Percentiles rank a stretch among this genome's conserved stretches.
These are phyloP conservation scores for Xylariomycetidae sp. DNA, from an alignment of 2,329 filamentous ascomycete species.

Conservation along the genomic window DNA sequence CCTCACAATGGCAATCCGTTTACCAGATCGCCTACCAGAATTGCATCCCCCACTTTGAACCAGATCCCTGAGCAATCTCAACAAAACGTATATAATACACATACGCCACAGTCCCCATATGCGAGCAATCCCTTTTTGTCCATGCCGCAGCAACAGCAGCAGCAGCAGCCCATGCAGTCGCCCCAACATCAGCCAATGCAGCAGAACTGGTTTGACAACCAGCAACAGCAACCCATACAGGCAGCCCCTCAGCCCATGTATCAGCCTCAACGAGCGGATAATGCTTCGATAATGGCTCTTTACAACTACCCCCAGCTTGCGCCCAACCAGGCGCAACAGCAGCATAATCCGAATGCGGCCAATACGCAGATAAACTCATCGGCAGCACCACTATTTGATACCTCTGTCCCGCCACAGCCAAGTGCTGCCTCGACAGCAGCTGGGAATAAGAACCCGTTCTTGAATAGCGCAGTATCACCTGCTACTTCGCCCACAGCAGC, in stretches of 20 bases:
- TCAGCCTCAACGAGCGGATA: slow-evolving; percentile 54
- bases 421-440: slow-evolving; percentile 31
- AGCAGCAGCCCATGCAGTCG: slow-evolving; percentile 22
- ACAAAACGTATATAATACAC: slow-evolving; percentile 28
- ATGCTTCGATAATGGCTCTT: slow-evolving; percentile 70
- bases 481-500: slow-evolving; percentile 7
- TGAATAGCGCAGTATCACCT: slow-evolving; percentile 26
- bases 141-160: too few relatives aligned
- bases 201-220: slow-evolving; percentile 7
- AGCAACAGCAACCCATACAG: slow-evolving; percentile 4
- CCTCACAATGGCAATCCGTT: slow-evolving; percentile 26
- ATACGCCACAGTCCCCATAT: slow-evolving; percentile 22
- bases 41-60: slow-evolving; percentile 26
- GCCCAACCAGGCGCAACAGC: slow-evolving; percentile 28
- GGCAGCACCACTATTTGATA: slow-evolving; percentile 21
- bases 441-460: slow-evolving; percentile 56
- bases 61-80: slow-evolving; percentile 32
- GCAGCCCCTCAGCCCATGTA: slow-evolving; percentile 21
- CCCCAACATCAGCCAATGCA: slow-evolving; percentile 18
- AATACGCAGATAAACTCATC: slow-evolving; percentile 18
- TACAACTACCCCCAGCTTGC: slow-evolving; percentile 59
- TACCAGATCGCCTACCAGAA: slow-evolving; percentile 25
- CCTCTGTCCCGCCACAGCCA: slow-evolving; percentile 19
- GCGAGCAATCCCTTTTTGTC: slow-evolving; percentile 30
- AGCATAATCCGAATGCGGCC: slow-evolving; percentile 24